Percentiles rank a stretch among this genome's conserved stretches.
These are phyloP conservation scores for Epichloe coenophiala DNA, from an alignment of 2,329 filamentous ascomycete species.

Conservation along the genomic window DNA sequence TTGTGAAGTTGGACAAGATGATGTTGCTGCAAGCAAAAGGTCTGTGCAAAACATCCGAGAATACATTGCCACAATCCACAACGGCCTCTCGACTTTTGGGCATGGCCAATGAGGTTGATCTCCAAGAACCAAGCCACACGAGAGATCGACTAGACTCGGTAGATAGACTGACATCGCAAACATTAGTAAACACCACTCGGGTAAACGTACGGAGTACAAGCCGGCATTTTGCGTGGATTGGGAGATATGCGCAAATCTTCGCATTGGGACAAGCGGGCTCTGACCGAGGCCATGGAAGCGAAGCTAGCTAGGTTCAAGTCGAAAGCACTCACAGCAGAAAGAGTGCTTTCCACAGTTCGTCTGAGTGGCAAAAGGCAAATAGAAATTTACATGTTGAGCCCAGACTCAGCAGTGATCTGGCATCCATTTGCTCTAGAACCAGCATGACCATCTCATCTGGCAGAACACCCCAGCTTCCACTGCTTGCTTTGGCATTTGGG, in stretches of 20 bases:
- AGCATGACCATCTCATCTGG: slow-evolving; percentile 72
- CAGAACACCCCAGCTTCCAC: slow-evolving; percentile 52
- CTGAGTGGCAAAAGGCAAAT: slow-evolving; percentile 69
- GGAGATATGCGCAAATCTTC: slow-evolving; percentile 6
- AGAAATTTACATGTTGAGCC: slow-evolving; percentile 73
- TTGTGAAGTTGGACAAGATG: slow-evolving; percentile 49
- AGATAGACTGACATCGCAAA: slow-evolving; percentile 11
- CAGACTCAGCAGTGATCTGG: slow-evolving; percentile 45
- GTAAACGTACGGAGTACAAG: neutral
- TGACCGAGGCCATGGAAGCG: neutral
- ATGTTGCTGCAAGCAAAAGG: slow-evolving; percentile 77
- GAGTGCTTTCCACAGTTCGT: slow-evolving; percentile 80
- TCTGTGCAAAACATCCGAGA: slow-evolving; percentile 79
- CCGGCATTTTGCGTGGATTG: neutral
- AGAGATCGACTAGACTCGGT: slow-evolving; percentile 19
- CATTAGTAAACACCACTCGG: neutral
- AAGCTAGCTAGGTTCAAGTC: neutral
- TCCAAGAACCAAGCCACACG: slow-evolving; percentile 73
- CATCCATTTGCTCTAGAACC: slow-evolving; percentile 63
- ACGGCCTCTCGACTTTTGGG: slow-evolving; percentile 33
- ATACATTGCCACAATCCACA: slow-evolving; percentile 65
- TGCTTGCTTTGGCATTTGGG: slow-evolving; percentile 50
- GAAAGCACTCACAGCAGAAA: slow-evolving; percentile 62
- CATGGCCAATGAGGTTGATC: slow-evolving; percentile 58
- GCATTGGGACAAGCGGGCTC: neutral